Evolutionary conservation across 805 yeast genomes (phyloP).

Genomic region (Wickerhamiella dianesei): DNA sequence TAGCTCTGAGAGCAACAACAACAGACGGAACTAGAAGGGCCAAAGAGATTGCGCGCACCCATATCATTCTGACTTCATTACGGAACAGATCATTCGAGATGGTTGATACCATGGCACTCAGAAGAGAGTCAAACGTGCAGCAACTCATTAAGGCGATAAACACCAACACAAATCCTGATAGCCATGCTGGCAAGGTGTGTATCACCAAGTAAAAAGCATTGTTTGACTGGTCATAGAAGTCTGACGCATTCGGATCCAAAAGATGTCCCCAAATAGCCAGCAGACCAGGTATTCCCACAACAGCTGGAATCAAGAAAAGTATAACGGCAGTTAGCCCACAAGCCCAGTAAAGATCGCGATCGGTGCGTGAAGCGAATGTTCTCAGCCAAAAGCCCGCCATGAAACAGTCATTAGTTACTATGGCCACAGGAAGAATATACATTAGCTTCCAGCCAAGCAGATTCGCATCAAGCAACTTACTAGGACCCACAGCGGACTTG

Average conservation of each 20-base stretch:
- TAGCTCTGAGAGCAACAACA: constrained; percentile 70
- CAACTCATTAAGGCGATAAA: constrained; percentile 63
- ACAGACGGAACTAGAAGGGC: constrained; percentile 69
- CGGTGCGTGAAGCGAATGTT: constrained; percentile 72
- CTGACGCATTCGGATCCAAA: constrained; percentile 29
- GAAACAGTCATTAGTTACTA: constrained; percentile 77
- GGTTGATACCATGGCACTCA: constrained; percentile 75
- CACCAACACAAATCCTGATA: constrained; percentile 65
- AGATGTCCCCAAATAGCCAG: constrained; percentile 83
- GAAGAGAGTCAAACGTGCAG: constrained; percentile 77
- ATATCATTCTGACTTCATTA: constrained; percentile 53
- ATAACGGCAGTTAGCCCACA: constrained; percentile 60
- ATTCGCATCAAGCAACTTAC: constrained; percentile 50
- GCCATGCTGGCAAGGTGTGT: constrained; percentile 70
- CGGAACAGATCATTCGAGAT: constrained; percentile 80
- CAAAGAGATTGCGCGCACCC: constrained; percentile 55
- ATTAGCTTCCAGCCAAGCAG: constrained; percentile 77
- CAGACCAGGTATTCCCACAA: constrained; percentile 72
- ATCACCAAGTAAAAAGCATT: constrained; percentile 57
- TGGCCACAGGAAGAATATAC: constrained; percentile 71
- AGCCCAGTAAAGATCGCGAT: constrained; percentile 62
- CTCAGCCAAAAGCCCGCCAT: constrained; percentile 87
- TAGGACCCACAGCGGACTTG: constrained; percentile 45
- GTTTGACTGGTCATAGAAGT: constrained; percentile 40
- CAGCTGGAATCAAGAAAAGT: constrained; percentile 45